These are phyloP conservation scores for Iodosphaeria phyllophila DNA, from an alignment of 2,329 filamentous ascomycete genomes.

Conservation along the genomic window DNA sequence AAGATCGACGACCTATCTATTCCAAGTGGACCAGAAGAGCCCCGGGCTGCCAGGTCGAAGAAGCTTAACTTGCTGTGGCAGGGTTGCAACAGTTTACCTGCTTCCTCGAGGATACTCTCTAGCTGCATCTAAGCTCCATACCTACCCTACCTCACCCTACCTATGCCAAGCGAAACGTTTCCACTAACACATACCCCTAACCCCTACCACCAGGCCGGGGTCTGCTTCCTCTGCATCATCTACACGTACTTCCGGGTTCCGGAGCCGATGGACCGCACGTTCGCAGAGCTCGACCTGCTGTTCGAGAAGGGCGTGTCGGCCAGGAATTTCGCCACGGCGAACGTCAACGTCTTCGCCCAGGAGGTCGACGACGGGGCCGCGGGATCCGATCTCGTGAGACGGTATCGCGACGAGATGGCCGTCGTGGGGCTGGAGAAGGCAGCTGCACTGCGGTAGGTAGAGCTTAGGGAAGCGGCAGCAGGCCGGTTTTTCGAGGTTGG, in stretches of 20 bases:
- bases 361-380: conserved; percentile 27
- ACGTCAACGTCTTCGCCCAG: conserved; percentile 37
- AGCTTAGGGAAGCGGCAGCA: too few species aligned
- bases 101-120: neutral
- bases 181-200: too few species aligned
- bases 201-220: conserved; percentile 37
- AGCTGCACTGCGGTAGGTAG: too few species aligned
- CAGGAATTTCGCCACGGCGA: conserved; percentile 47
- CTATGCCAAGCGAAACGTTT: too few species aligned
- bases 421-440: conserved; percentile 12
- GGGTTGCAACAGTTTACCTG: too few species aligned
- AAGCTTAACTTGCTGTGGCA: too few species aligned
- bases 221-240: conserved; percentile 63
- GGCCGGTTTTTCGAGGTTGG: too few species aligned
- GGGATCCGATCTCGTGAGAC: too few species aligned
- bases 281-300: conserved; percentile 70
- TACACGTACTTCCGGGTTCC: conserved; percentile 71
- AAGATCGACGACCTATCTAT: too few species aligned
- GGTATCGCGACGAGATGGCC: conserved; percentile 24
- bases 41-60: too few species aligned
- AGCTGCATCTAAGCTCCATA: neutral
- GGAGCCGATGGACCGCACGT: conserved; percentile 62
- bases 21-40: too few species aligned
- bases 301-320: conserved; percentile 59
- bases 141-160: neutral